Evolutionary conservation across 1,284 basidiomycete genomes (phyloP).

Genomic region (Puccinia horiana): DNA sequence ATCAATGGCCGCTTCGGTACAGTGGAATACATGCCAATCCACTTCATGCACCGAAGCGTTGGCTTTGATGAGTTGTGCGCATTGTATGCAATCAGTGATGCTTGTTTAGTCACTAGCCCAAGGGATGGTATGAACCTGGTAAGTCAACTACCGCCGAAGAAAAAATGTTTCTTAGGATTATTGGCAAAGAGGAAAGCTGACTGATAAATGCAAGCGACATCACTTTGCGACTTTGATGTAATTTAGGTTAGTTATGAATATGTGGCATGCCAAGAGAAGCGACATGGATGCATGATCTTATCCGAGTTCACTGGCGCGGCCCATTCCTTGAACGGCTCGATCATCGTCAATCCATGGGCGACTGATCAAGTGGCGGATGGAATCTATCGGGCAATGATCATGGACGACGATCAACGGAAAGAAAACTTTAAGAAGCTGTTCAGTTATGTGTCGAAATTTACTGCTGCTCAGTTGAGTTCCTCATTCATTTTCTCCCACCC

Average conservation of each 20-base stretch:
- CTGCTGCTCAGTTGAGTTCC: slow-evolving; percentile 31
- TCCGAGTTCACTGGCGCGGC: slow-evolving; percentile 98
- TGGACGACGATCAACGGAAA: slow-evolving; percentile 74
- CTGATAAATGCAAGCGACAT: neutral
- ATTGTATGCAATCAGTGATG: slow-evolving; percentile 92
- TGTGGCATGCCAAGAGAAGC: slow-evolving; percentile 87
- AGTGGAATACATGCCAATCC: slow-evolving; percentile 98
- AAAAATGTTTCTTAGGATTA: neutral
- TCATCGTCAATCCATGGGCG: slow-evolving; percentile 83
- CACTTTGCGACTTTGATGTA: neutral
- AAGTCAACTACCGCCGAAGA: slow-evolving; percentile 55
- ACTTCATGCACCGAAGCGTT: slow-evolving; percentile 85
- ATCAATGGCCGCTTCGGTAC: slow-evolving; percentile 99
- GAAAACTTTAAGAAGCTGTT: slow-evolving; percentile 94
- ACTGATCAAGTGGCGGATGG: slow-evolving; percentile 89
- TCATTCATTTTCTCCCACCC: neutral
- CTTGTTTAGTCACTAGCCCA: slow-evolving; percentile 91
- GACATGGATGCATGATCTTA: slow-evolving; percentile 93
- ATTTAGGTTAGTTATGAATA: slow-evolving; percentile 96
- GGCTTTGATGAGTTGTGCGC: slow-evolving; percentile 93
- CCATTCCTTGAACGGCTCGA: slow-evolving; percentile 86
- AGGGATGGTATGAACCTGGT: slow-evolving; percentile 99
- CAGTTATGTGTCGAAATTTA: slow-evolving; percentile 62
- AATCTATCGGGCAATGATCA: slow-evolving; percentile 89
- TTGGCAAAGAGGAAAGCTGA: neutral